These are phyloP conservation scores for Aureobasidium sp. DNA, from an alignment of 2,329 filamentous ascomycete species.

Conservation along the genomic window DNA sequence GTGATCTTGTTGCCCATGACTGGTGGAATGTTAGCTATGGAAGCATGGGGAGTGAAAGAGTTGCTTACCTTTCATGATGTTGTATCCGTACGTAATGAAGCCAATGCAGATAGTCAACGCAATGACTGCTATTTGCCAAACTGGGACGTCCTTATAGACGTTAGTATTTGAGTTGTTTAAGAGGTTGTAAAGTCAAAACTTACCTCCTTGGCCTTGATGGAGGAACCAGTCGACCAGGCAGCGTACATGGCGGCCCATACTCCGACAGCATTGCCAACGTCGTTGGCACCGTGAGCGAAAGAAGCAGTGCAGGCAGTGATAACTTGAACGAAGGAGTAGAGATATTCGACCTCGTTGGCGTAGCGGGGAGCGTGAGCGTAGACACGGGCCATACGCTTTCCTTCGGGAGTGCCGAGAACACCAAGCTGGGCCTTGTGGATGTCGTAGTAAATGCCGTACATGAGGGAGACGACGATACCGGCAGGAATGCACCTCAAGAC, in stretches of 20 bases:
- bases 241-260: constrained; percentile 55
- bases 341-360: constrained; percentile 53
- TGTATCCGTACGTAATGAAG: constrained; percentile 54
- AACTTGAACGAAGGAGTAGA: constrained; percentile 45
- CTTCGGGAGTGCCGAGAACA: constrained; percentile 62
- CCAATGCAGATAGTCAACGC: constrained; percentile 46
- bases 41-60: too few species aligned
- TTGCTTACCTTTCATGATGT: constrained; percentile 46
- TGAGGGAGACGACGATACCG: constrained; percentile 49
- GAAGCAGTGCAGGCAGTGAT: constrained; percentile 58
- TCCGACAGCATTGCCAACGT: constrained; percentile 55
- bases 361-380: constrained; percentile 50
- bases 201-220: constrained; percentile 47
- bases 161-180: not conserved
- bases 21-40: not conserved
- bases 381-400: constrained; percentile 55
- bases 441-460: constrained; percentile 74
- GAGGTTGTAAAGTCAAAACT: not conserved
- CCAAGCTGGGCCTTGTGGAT: constrained; percentile 69
- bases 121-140: constrained; percentile 70
- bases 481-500: constrained; percentile 60
- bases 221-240: constrained; percentile 45
- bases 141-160: constrained; percentile 42
- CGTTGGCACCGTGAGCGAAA: constrained; percentile 62
- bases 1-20: constrained; percentile 52